Conservation (phyloP, 202 grass and related monocot species). For the Dendrocalamus latiflorus region DNA sequence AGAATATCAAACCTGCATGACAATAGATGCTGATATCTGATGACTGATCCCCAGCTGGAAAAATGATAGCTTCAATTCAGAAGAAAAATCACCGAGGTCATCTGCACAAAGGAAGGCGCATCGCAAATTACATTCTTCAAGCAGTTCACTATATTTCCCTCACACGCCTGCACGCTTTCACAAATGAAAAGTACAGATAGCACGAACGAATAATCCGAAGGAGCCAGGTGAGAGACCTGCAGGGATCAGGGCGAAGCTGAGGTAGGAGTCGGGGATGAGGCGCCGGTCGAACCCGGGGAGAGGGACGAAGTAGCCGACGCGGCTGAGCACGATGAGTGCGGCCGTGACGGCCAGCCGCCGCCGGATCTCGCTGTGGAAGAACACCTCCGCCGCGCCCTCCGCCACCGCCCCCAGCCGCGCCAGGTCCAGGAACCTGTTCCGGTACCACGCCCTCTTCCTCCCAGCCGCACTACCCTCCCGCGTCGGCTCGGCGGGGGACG, state of each 20-base stretch:
- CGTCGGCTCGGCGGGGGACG: background rate
- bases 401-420: constrained; percentile 64
- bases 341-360: constrained; percentile 72
- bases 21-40: no score
- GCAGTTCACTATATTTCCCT: no score
- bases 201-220: background rate
- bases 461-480: background rate
- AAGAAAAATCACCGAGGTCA: no score
- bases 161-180: no score
- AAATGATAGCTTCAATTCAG: no score
- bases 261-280: constrained; percentile 53
- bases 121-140: no score
- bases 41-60: no score
- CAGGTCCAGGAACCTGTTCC: constrained; percentile 78
- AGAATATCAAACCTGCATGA: no score
- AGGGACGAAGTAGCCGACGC: constrained; percentile 81
- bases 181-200: background rate
- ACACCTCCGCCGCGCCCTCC: constrained; percentile 64
- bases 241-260: constrained; percentile 46
- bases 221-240: constrained; percentile 6
- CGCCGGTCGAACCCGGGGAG: constrained; percentile 90
- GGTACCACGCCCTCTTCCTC: constrained; percentile 33
- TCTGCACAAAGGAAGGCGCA: no score
- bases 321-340: constrained; percentile 77
- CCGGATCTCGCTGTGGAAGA: no score